Percentiles rank a stretch among this genome's conserved stretches.
Evolutionary conservation across 768 basidiomycete genomes (phyloP).

Genomic region (Mycena venus): DNA sequence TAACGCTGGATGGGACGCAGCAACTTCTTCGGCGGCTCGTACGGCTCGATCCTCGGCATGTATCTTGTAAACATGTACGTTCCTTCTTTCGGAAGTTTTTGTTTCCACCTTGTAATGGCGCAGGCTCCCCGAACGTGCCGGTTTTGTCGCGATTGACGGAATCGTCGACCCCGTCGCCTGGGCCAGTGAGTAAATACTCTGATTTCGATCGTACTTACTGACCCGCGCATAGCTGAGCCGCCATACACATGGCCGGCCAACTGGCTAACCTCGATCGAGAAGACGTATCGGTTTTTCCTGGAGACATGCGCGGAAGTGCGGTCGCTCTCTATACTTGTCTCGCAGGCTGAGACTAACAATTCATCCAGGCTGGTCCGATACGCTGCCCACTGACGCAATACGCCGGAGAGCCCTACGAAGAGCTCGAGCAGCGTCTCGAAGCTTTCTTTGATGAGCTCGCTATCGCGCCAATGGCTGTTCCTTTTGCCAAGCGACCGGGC

Average conservation of each 20-base stretch:
- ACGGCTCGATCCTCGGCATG: conserved; percentile 40
- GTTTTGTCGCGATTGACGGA: conserved; percentile 40
- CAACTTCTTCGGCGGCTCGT: conserved; percentile 39
- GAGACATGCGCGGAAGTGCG: too few species aligned
- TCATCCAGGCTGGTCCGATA: conserved; percentile 38
- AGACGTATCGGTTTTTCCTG: conserved; percentile 41
- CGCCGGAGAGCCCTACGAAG: conserved; percentile 24
- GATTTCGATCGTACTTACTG: too few species aligned
- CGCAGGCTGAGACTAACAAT: too few species aligned
- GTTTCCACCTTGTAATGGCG: not conserved
- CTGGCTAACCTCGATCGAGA: conserved; percentile 37
- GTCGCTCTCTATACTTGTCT: too few species aligned
- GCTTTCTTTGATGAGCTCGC: conserved; percentile 36
- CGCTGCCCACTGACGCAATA: conserved; percentile 35
- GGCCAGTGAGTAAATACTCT: conserved; percentile 40
- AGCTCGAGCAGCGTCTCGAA: conserved; percentile 33
- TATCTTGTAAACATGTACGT: conserved; percentile 40
- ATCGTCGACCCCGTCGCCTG: conserved; percentile 38
- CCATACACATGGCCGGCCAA: conserved; percentile 40
- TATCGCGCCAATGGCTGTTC: conserved; percentile 32
- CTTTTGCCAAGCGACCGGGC: conserved; percentile 31
- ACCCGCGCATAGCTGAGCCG: conserved; percentile 34
- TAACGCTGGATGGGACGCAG: conserved; percentile 3
- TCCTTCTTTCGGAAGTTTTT: too few species aligned
- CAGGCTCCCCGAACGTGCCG: conserved; percentile 39